Percentiles rank a stretch among this genome's conserved stretches.
These are phyloP conservation scores for Trebouxia sp. DNA, from an alignment of 139 green algal species.

Conservation along the genomic window DNA sequence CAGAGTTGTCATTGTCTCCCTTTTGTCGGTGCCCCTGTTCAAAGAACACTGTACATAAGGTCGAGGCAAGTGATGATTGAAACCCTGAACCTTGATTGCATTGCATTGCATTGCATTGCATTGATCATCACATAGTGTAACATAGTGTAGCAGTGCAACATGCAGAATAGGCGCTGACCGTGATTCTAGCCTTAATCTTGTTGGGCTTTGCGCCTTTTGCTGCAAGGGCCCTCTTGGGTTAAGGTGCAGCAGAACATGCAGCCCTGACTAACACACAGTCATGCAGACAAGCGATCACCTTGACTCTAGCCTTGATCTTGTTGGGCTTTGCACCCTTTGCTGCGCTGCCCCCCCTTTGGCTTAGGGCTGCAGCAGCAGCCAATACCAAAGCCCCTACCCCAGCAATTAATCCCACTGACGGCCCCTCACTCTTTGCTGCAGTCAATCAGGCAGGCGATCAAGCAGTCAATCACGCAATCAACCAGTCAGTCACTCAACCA, in stretches of 20 bases:
- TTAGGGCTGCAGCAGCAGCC: background rate
- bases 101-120: background rate
- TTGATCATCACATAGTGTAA: background rate
- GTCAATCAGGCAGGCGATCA: background rate
- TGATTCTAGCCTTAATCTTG: constrained; percentile 2
- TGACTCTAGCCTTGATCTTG: constrained; percentile 2
- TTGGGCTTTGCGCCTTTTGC: background rate
- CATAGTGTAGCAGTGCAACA: background rate
- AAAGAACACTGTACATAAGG: too few species aligned
- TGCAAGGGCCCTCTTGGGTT: background rate
- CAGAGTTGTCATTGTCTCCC: too few species aligned
- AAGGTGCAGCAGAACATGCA: background rate
- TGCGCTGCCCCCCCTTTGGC: background rate
- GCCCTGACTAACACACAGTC: background rate
- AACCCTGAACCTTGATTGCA: background rate
- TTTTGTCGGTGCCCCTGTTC: too few species aligned
- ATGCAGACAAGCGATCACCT: too few species aligned
- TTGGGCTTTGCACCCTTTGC: background rate
- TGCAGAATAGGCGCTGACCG: background rate
- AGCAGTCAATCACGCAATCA: too few species aligned
- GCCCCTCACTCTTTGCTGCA: background rate
- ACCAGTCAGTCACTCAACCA: background rate
- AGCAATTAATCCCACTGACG: background rate
- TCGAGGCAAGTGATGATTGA: too few species aligned
- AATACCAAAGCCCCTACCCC: background rate